Percentiles rank a stretch among this genome's conserved stretches.
Conservation (phyloP, 1,284 basidiomycete species). For the Cryptococcus sp. region DNA sequence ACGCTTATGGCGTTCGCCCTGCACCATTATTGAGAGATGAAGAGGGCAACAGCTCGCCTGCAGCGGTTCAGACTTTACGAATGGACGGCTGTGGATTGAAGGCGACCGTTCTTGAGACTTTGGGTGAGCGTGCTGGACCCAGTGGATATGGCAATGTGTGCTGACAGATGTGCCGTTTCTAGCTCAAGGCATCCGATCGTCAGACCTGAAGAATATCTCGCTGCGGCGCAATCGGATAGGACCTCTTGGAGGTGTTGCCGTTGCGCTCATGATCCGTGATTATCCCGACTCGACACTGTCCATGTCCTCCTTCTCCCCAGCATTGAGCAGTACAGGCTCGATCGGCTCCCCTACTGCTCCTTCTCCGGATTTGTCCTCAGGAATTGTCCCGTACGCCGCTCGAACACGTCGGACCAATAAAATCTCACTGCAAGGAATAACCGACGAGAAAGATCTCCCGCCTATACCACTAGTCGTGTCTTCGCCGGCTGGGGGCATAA, state of each 20-base stretch:
- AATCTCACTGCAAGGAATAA: not conserved
- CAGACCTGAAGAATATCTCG: constrained; percentile 80
- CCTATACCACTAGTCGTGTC: constrained; percentile 65
- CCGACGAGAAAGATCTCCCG: constrained; percentile 34
- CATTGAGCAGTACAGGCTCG: constrained; percentile 61
- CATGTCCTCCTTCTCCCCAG: constrained; percentile 46
- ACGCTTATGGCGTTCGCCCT: constrained; percentile 42
- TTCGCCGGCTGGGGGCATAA: constrained; percentile 74
- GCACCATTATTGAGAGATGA: constrained; percentile 43
- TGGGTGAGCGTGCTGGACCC: constrained; percentile 62
- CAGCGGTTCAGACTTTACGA: constrained; percentile 67
- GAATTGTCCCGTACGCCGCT: constrained; percentile 16
- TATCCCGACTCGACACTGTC: constrained; percentile 69
- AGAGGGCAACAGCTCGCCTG: constrained; percentile 20
- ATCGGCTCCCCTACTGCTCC: constrained; percentile 60
- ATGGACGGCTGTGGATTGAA: constrained; percentile 79
- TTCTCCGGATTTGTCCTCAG: constrained; percentile 66
- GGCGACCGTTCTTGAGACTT: constrained; percentile 69
- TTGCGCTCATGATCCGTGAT: constrained; percentile 94
- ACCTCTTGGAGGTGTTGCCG: constrained; percentile 76
- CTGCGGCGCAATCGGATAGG: constrained; percentile 82
- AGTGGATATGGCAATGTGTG: not conserved
- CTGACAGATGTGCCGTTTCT: not conserved
- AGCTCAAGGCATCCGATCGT: constrained; percentile 80
- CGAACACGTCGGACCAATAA: constrained; percentile 14